Conservation (phyloP, 2,329 filamentous ascomycete genomes). For the Ceratocystiopsis minuta region DNA sequence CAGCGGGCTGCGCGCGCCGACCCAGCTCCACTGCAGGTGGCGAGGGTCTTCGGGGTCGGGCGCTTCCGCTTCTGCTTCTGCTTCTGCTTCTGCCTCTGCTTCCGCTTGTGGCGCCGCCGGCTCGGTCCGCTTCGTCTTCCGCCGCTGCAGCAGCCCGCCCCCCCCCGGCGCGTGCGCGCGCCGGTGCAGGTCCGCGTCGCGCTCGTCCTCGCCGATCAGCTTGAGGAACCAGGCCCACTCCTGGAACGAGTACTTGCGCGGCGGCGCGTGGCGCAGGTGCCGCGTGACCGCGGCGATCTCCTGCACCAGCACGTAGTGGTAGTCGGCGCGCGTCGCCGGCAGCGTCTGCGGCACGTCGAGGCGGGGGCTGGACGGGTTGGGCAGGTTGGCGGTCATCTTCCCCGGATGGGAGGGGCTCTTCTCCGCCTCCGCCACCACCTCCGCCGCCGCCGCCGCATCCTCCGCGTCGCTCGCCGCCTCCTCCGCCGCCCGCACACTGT, state of each 20-base stretch:
- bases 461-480: constrained; percentile 9
- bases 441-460: constrained; percentile 12
- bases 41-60: neutral
- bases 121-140: too few species aligned
- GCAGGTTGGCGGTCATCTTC: too few species aligned
- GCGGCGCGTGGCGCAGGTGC: constrained; percentile 38
- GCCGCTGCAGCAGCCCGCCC: neutral
- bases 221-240: constrained; percentile 76
- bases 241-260: constrained; percentile 56
- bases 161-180: neutral
- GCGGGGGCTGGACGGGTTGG: constrained; percentile 15
- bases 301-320: constrained; percentile 48
- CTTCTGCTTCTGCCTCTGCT: too few species aligned
- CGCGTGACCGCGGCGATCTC: constrained; percentile 50
- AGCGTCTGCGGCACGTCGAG: constrained; percentile 17
- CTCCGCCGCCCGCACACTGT: constrained; percentile 8
- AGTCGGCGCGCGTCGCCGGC: constrained; percentile 27
- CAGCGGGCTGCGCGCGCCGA: constrained; percentile 49
- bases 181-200: constrained; percentile 28
- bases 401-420: constrained; percentile 5
- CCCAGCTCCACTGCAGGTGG: constrained; percentile 47
- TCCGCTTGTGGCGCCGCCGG: too few species aligned
- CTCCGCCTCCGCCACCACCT: constrained; percentile 12
- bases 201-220: constrained; percentile 52
- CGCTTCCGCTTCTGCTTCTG: too few species aligned